Conservation (phyloP, 148 eudicot species). For the Cornus controversa region DNA sequence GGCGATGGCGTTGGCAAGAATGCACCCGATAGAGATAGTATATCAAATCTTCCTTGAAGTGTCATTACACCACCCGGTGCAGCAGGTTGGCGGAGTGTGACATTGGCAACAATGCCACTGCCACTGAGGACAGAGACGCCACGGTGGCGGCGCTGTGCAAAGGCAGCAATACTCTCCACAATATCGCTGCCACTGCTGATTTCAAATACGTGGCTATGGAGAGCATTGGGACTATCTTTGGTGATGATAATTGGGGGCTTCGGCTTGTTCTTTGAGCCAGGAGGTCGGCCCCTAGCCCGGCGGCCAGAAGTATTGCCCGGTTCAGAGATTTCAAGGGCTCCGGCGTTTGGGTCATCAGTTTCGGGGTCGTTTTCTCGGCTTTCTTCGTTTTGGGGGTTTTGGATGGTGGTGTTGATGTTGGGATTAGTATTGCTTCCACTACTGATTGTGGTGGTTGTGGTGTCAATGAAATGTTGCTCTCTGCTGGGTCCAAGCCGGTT, state of each 20-base stretch:
- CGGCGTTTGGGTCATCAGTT: constrained; percentile 6
- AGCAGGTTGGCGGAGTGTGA: constrained; percentile 59
- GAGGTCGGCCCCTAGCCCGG: constrained; percentile 65
- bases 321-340: constrained; percentile 34
- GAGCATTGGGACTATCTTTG: constrained; percentile 63
- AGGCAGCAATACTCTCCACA: constrained; percentile 43
- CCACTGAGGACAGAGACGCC: constrained; percentile 71
- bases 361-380: constrained; percentile 10
- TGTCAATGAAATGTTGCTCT: constrained; percentile 21
- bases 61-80: constrained; percentile 58
- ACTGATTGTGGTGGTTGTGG: constrained; percentile 1
- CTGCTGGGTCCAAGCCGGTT: constrained; percentile 16
- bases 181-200: constrained; percentile 56
- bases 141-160: constrained; percentile 55
- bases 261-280: constrained; percentile 77
- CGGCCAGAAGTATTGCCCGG: constrained; percentile 36
- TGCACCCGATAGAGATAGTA: constrained; percentile 65
- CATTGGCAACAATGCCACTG: constrained; percentile 62
- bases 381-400: constrained; percentile 20
- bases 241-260: constrained; percentile 69
- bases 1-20: constrained; percentile 72
- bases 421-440: constrained; percentile 23
- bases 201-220: constrained; percentile 67
- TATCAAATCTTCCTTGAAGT: constrained; percentile 67
- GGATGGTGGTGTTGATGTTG: constrained; percentile 17